A percentile compares a stretch with the other conserved stretches of the same genome.
phyloP scores from a whole-genome alignment of 768 basidiomycete genomes.

The Xerocomellus amylosporus region DNA sequence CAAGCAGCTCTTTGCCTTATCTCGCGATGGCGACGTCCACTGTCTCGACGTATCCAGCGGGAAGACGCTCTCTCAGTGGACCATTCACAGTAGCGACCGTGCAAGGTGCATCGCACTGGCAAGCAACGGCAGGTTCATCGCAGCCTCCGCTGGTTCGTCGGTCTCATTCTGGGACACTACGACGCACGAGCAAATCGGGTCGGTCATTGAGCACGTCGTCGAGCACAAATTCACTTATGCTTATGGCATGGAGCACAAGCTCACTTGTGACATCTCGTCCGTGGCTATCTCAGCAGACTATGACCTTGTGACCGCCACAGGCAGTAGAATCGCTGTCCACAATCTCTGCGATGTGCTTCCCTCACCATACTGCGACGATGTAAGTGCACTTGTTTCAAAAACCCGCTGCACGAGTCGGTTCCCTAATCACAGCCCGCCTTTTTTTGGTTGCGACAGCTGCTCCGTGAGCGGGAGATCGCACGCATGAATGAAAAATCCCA shows the following conservation, averaged over 20 bases:
- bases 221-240: too few relatives aligned
- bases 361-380: not conserved
- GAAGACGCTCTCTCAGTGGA: not conserved
- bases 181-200: not conserved
- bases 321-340: not conserved
- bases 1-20: not conserved
- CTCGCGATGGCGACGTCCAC: not conserved
- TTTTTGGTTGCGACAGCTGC: too few relatives aligned
- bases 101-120: not conserved
- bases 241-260: too few relatives aligned
- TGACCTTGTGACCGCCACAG: not conserved
- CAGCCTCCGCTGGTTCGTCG: not conserved
- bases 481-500: too few relatives aligned
- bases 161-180: slow-evolving; percentile 9
- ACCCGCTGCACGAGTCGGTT: too few relatives aligned
- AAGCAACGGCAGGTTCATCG: not conserved
- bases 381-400: not conserved
- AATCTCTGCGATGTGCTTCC: not conserved
- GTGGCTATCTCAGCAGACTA: not conserved
- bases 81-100: not conserved
- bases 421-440: not conserved
- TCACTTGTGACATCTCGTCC: not conserved
- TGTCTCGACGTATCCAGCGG: not conserved
- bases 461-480: too few relatives aligned
- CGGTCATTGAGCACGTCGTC: too few relatives aligned